A percentile compares a stretch with the other conserved stretches of the same genome.
phyloP scores from a whole-genome alignment of 2,329 filamentous ascomycete genomes.

The Annulohypoxylon truncatum region DNA sequence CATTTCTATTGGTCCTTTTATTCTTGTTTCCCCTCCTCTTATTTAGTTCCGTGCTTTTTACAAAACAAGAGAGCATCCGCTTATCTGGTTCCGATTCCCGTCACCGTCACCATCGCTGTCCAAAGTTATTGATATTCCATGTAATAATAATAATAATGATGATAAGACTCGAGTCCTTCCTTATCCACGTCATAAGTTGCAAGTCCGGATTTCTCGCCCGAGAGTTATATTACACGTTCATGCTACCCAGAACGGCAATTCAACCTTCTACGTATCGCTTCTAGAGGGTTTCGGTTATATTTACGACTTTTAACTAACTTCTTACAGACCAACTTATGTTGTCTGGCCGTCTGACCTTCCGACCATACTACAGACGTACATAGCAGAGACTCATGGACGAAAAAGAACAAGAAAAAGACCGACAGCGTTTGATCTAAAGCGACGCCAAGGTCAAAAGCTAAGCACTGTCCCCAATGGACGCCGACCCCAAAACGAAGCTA shows the following conservation, averaged over 20 bases:
- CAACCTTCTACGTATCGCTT: neutral
- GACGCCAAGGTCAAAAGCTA: constrained; percentile 8
- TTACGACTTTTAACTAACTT: neutral
- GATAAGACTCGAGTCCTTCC: neutral
- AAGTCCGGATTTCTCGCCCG: constrained; percentile 3
- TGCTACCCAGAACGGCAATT: neutral
- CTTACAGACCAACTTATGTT: neutral
- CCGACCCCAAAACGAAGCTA: neutral
- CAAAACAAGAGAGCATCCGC: neutral
- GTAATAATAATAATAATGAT: neutral
- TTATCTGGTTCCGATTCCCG: constrained; percentile 13
- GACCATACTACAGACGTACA: neutral
- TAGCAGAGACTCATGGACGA: neutral
- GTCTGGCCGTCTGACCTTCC: constrained; percentile 3
- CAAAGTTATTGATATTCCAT: neutral
- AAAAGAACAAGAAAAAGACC: neutral
- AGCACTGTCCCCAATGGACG: neutral
- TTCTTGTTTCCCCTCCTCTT: neutral
- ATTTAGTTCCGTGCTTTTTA: neutral
- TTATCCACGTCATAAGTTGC: neutral
- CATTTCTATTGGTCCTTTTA: constrained; percentile 13
- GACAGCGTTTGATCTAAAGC: constrained; percentile 12
- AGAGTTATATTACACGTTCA: constrained; percentile 10
- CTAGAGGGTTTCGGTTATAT: neutral
- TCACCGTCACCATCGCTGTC: neutral